Base-by-base conservation (phyloP, 2,329 filamentous ascomycete species). In the Pyrenophora seminiperda region DNA sequence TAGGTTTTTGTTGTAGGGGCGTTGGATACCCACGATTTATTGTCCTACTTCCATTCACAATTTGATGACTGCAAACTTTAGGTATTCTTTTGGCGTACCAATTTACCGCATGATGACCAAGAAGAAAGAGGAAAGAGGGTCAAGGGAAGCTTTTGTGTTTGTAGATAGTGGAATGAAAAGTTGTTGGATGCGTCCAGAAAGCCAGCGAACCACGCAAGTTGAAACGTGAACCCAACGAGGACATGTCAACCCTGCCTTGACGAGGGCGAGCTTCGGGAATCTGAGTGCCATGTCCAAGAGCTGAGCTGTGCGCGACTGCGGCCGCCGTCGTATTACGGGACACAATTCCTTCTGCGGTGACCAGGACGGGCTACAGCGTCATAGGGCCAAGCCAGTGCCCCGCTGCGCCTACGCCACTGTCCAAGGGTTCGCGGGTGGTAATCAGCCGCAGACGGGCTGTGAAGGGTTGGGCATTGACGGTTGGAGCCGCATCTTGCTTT, bases 21-120 rank as follows among this genome's bases (percentile, higher is more conserved):
- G 62, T 65, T 65, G 62, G 61, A 65, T 65, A 65, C 62, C 62
- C 62, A 61, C 52, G 59, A 61, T 53, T 43, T 36, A 20, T 53
- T 41, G 34, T 41, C 24, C 56, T 52, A 41, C 49, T 57, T 43
- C 45, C 19, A 54, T 59, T 48, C 39, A 29, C 47, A 53, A 58
- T 54, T 54, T 58, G 54, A 53, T 29, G 50, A 49, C 43, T 40
- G 27, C 36, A 39, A 32, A 27, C 41, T 30, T 31, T 31, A 30
- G 18, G 33, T 27, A 27, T 53, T 44, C 30, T 41, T 41, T 45
- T 29, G 40, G 41, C 38, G 42, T n/a, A 30, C 24, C 36, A 41
- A 42, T 10, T 32, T 29, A 53, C 41, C 47, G 52, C 40, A 58
- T 56, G 50, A 58, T 19, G 41, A 49, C 18, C 13, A 52, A 41